A percentile compares a stretch with the other conserved stretches of the same genome.
These are phyloP conservation scores for Hypomontagnella monticulosa DNA, from an alignment of 495 filamentous ascomycete species.

Conservation along the genomic window DNA sequence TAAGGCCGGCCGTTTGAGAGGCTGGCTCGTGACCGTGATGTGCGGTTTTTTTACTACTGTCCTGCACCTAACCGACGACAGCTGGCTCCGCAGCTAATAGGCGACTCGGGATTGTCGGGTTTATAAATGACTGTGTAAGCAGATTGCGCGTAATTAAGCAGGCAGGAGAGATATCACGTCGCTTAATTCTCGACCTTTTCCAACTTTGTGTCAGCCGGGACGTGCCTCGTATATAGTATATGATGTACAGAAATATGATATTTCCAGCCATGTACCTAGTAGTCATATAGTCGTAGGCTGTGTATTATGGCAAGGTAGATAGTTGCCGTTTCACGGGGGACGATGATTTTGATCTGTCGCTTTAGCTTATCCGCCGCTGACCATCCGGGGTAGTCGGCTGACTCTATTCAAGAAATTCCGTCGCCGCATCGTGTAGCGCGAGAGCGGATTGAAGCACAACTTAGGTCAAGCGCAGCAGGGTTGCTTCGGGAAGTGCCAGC, in stretches of 20 bases:
- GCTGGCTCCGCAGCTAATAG: slow-evolving; percentile 19
- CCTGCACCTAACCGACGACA: slow-evolving; percentile 35
- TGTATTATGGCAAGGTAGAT: not conserved
- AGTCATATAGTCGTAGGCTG: not conserved
- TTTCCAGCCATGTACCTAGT: not conserved
- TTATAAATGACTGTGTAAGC: slow-evolving; percentile 19
- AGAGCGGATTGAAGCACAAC: not conserved
- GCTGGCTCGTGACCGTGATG: slow-evolving; percentile 5
- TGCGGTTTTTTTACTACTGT: not conserved
- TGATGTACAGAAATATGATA: slow-evolving; percentile 1
- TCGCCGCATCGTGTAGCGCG: no score
- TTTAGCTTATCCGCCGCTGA: no score
- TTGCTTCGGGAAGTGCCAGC: not conserved
- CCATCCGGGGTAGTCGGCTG: no score
- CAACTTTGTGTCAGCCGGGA: not conserved
- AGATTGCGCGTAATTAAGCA: slow-evolving; percentile 1
- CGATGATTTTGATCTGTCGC: no score
- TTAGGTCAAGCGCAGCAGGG: not conserved
- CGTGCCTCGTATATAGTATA: not conserved
- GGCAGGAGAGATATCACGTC: slow-evolving; percentile 18
- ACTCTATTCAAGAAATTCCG: no score
- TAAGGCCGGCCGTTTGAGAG: not conserved
- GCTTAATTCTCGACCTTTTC: slow-evolving; percentile 6
- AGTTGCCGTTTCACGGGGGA: no score
- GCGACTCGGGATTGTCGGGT: slow-evolving; percentile 6